Base-by-base conservation (phyloP, 148 eudicot genomes). In the Limonium bicolor region DNA sequence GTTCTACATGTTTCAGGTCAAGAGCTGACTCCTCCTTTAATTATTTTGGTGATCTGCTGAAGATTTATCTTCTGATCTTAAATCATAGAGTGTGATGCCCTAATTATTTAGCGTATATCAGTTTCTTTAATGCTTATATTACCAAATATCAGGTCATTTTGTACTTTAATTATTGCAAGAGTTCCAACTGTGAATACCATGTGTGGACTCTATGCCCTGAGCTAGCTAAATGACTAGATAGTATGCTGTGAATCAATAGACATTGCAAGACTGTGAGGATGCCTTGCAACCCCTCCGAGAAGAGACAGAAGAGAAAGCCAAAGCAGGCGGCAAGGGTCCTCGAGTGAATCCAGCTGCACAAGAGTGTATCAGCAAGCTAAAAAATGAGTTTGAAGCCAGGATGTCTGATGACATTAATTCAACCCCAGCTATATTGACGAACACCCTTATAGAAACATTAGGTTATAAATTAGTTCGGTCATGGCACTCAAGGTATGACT, bases 361-460 rank as follows among this genome's bases (percentile, higher is more conserved):
- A 47, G 68, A 74, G 23, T 64, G 73, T 62, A 69, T 72, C 37
- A 53, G 16, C 28, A 72, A 63, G 51, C 54, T 90, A 50, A 70
- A 41, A 27, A 54, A 45, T 34, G 84, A 76, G 50, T 73, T 84
- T 8, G 58, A 74, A 54, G 52, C 58, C 41, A 72, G 59, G 58
- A 50, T 90, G 68, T 47, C 67, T 4, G 95, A 90, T 73, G 87
- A 90, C 58, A 53, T 90, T 68, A 92, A 84, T 59, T n/a, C n/a
- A n/a, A 72, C 86, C 1, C 70, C 84, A 0, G 59, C 69, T 17
- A 36, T 90, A 31, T 53, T 90, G 60, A 84, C 66, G 42, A 62
- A 63, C 20, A 47, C 76, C 41, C 92, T 90, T 30, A 66, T 48
- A 58, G 80, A 90, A 24, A 71, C 87, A 6, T 65, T 33, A 72